Base-by-base conservation (phyloP, 176 grass and related monocot genomes). In the Cenchrus americanus region DNA sequence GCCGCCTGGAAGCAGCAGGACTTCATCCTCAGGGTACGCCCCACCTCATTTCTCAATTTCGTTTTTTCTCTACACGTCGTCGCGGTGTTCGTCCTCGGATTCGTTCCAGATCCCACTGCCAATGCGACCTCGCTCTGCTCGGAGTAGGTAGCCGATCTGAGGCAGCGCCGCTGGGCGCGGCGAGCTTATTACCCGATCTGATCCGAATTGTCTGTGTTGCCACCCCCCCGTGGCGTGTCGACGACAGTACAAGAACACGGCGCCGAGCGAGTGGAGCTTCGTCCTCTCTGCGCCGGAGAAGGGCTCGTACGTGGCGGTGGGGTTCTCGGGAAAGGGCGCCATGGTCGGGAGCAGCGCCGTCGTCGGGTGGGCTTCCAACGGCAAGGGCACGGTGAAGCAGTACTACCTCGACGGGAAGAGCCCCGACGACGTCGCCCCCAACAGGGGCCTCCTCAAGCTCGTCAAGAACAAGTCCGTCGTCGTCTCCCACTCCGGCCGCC, bases 271-370 rank as follows among this genome's bases (percentile, higher is more conserved):
- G 14, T 99, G 96, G 96, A 92, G 96, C 83, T 99, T 92, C 75
- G 78, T 99, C n/a, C 80, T 99, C 6, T 99, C 96, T 73, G 91
- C 93, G 63, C 89, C 93, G 6, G 75, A 99, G 86, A 85, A 73
- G 51, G 69, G 87, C 11, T 71, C 96, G 26, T 99, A 92, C 86
- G 69, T 99, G 37, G 58, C 96, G 0, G 66, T 99, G 0, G 96
- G 96, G 9, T 99, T 99, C 89, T 99, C 96, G 0, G 83, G 80
- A 14, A 76, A 99, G 34, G 93, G 96, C 1, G 18, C n/a, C 18
- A 99, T 99, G 96, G 89, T 99, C 9, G 96, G 96, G 21, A 96
- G 93, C 91, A 96, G 83, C 69, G 96, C 93, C 10, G 82, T 99
- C 50, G 89, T 80, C 19, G 96, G 89, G 17, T 99, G 96, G 96